Evolutionary conservation across 2,329 filamentous ascomycete species (phyloP).

Genomic region (Clarireedia homoeocarpa): DNA sequence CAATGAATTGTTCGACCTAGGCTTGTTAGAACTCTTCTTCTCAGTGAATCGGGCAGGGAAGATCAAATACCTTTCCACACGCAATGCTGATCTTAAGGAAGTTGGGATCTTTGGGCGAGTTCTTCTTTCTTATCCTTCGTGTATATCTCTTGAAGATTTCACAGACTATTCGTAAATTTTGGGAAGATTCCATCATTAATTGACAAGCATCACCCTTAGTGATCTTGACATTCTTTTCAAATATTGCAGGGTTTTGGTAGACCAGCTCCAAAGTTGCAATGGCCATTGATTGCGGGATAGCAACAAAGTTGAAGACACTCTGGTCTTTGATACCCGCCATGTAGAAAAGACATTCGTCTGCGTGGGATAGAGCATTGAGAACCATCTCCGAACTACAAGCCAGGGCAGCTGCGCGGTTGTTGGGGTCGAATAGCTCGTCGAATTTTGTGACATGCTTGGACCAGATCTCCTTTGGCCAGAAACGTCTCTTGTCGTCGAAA

Average conservation of each 20-base stretch:
- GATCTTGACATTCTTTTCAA: constrained; percentile 88
- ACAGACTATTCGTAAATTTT: constrained; percentile 76
- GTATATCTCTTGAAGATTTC: constrained; percentile 73
- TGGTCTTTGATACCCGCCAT: constrained; percentile 92
- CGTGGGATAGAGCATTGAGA: constrained; percentile 76
- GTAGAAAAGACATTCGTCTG: constrained; percentile 94
- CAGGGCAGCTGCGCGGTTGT: constrained; percentile 69
- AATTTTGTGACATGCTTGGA: constrained; percentile 87
- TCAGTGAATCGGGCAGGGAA: constrained; percentile 3
- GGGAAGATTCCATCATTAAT: constrained; percentile 86
- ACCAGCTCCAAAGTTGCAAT: constrained; percentile 89
- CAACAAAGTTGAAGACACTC: constrained; percentile 97
- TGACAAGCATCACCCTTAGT: constrained; percentile 89
- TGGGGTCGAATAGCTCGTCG: constrained; percentile 79
- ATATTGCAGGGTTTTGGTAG: constrained; percentile 85
- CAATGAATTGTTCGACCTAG: constrained; percentile 79
- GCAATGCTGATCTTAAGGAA: constrained; percentile 86
- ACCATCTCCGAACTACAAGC: constrained; percentile 92
- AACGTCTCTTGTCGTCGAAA: constrained; percentile 75
- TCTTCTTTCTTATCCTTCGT: constrained; percentile 83
- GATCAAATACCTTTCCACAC: constrained; percentile 64
- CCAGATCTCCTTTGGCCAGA: constrained; percentile 97
- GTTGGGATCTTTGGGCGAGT: constrained; percentile 86
- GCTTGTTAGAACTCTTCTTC: constrained; percentile 30
- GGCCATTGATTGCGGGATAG: constrained; percentile 94